Conservation (phyloP, 352 stramenopile species). For the Globisporangium carolinianum region DNA sequence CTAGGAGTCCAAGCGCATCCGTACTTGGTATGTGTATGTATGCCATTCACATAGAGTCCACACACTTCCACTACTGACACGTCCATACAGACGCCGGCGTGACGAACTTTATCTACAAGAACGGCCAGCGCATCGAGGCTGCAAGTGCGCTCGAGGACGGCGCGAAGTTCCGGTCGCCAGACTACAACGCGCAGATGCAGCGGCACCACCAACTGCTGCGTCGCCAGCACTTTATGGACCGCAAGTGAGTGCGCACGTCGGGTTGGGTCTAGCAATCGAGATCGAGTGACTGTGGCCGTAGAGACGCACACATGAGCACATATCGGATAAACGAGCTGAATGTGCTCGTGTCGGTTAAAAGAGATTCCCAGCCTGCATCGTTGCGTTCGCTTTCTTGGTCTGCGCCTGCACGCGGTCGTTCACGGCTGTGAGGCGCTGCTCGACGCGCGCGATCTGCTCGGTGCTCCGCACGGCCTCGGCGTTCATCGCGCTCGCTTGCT, state of each 20-base stretch:
- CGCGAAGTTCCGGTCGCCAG: constrained; percentile 61
- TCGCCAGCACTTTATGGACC: constrained; percentile 85
- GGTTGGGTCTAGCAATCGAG: constrained; percentile 3
- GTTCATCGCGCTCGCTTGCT: constrained; percentile 62
- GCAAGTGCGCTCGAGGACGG: constrained; percentile 34
- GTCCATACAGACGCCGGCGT: constrained; percentile 39
- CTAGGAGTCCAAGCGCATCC: neutral
- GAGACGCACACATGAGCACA: neutral
- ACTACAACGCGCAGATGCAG: constrained; percentile 63
- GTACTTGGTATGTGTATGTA: constrained; percentile 2
- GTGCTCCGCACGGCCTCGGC: constrained; percentile 58
- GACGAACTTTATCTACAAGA: constrained; percentile 78
- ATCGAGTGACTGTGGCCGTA: neutral
- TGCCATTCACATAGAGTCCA: neutral
- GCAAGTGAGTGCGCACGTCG: constrained; percentile 36
- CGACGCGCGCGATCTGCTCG: constrained; percentile 66
- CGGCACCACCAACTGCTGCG: constrained; percentile 73
- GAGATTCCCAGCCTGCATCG: constrained; percentile 31
- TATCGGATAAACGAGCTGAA: too few species aligned
- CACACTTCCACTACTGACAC: too few species aligned
- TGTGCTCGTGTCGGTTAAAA: constrained; percentile 19
- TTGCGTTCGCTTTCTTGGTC: constrained; percentile 51
- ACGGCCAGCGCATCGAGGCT: constrained; percentile 63
- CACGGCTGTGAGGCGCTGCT: constrained; percentile 55
- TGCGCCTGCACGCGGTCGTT: constrained; percentile 65